Evolutionary conservation across 192 early-diverging fungal genomes (phyloP).

Genomic region (Podila epicladia): DNA sequence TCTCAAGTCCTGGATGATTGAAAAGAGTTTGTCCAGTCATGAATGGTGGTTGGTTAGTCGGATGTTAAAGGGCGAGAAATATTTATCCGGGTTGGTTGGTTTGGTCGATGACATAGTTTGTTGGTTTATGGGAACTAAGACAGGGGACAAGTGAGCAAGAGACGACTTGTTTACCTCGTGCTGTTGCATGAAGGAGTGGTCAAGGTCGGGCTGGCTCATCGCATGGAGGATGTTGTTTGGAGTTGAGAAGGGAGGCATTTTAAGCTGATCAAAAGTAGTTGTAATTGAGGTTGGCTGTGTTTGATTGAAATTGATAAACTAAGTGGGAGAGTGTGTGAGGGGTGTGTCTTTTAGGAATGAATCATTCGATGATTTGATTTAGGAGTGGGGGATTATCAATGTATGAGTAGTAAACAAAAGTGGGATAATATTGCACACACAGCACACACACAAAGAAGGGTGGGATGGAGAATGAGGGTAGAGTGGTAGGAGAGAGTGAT

Average conservation of each 20-base stretch:
- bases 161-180: conserved; percentile 16
- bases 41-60: neutral
- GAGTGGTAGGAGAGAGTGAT: neutral
- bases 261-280: neutral
- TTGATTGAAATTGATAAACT: neutral
- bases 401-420: conserved; percentile 2
- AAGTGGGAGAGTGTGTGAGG: neutral
- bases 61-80: neutral
- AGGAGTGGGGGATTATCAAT: neutral
- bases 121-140: neutral
- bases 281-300: neutral
- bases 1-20: neutral
- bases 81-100: neutral
- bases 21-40: neutral
- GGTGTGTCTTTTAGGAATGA: neutral
- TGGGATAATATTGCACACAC: no score
- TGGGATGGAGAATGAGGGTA: neutral
- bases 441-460: no score
- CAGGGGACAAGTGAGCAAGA: neutral
- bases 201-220: conserved; percentile 6
- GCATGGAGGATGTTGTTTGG: conserved; percentile 1
- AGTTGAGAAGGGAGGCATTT: conserved; percentile 40
- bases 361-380: neutral
- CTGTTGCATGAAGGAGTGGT: conserved; percentile 18
- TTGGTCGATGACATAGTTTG: neutral